Evolutionary conservation across 768 basidiomycete genomes (phyloP).

Genomic region (Paxillus ammoniavirescens): DNA sequence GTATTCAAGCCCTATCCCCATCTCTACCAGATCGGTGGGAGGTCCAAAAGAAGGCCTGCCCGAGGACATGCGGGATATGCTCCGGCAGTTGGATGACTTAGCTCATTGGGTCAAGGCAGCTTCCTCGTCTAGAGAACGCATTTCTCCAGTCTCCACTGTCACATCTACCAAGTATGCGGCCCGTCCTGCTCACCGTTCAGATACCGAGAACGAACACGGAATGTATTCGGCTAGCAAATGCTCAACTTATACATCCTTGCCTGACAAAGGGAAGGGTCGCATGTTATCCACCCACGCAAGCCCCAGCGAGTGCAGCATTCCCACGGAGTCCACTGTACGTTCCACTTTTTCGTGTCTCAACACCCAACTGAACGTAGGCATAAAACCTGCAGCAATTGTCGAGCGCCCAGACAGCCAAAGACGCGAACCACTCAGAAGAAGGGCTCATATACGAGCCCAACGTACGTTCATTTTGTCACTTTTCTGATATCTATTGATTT

Average conservation of each 20-base stretch:
- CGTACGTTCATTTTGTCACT: slow-evolving; percentile 16
- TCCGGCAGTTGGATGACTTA: slow-evolving; percentile 27
- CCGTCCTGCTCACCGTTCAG: not conserved
- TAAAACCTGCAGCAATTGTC: slow-evolving; percentile 12
- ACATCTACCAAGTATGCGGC: not conserved
- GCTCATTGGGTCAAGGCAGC: slow-evolving; percentile 25
- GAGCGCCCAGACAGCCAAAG: not conserved
- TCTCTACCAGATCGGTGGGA: not conserved
- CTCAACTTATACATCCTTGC: not conserved
- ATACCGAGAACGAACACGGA: not conserved
- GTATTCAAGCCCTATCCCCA: not conserved
- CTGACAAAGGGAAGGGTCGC: slow-evolving; percentile 25
- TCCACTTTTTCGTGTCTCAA: not conserved
- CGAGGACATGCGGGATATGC: slow-evolving; percentile 25
- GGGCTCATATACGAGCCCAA: slow-evolving; percentile 29
- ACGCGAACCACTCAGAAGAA: slow-evolving; percentile 2
- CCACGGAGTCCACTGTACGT: slow-evolving; percentile 12
- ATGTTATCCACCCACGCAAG: slow-evolving; percentile 1
- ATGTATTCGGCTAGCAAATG: not conserved
- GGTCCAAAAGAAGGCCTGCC: slow-evolving; percentile 17
- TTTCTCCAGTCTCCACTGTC: not conserved
- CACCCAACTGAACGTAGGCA: not conserved
- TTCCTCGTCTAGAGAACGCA: slow-evolving; percentile 13
- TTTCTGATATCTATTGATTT: not conserved
- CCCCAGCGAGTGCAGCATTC: not conserved